These are phyloP conservation scores for Pythium brachiatum DNA, from an alignment of 352 stramenopile genomes.

Conservation along the genomic window DNA sequence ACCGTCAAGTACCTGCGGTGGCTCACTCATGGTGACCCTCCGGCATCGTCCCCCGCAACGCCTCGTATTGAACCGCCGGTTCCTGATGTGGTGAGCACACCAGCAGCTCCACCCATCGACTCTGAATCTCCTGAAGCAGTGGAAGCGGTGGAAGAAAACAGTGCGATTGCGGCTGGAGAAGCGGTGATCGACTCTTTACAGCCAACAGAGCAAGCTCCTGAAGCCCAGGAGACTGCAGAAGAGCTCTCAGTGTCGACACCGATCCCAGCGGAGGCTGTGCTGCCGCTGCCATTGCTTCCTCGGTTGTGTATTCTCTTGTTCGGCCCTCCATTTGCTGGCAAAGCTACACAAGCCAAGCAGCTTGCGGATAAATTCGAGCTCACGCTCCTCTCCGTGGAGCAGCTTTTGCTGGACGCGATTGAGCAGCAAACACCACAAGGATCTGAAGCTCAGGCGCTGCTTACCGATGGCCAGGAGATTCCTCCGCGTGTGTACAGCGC, in stretches of 20 bases:
- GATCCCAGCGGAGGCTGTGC: not conserved
- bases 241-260: not conserved
- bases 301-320: constrained; percentile 55
- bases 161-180: not conserved
- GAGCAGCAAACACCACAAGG: constrained; percentile 33
- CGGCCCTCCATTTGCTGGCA: constrained; percentile 60
- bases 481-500: constrained; percentile 50
- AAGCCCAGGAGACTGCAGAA: not conserved
- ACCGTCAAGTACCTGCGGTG: constrained; percentile 66
- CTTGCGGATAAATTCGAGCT: constrained; percentile 54
- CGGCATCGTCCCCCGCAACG: not conserved
- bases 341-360: constrained; percentile 47
- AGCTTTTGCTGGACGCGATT: constrained; percentile 36
- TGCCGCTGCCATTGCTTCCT: not conserved
- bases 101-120: not conserved
- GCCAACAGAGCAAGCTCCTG: not conserved
- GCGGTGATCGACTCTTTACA: constrained; percentile 14
- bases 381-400: constrained; percentile 46
- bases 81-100: not conserved
- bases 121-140: not conserved
- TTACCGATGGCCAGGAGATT: constrained; percentile 42
- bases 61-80: not conserved
- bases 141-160: not conserved
- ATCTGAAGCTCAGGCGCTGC: constrained; percentile 19
- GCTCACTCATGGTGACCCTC: constrained; percentile 14